Evolutionary conservation across 2,329 filamentous ascomycete species (phyloP), one percentile per base, ranked within the genome.

Genomic region (Diplodia intermedia): DNA sequence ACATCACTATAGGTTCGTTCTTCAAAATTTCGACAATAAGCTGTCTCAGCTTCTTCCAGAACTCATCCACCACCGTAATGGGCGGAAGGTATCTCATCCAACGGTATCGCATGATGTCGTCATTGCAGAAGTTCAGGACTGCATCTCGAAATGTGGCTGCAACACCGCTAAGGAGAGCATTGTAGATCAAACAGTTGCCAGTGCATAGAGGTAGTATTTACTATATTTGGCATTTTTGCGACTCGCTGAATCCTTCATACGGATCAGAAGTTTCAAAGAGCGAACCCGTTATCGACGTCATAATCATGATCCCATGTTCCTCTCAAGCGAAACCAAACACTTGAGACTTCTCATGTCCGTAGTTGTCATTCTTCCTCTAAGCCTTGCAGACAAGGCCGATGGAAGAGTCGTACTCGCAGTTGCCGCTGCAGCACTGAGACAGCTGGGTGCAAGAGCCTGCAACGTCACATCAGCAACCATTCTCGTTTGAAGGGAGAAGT

Each of bases 401-500:
- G 18, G 29, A 38, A 4, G 54, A 56, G 31, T 56, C 54, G 61
- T 65, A 65, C 61, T 26, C 12, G 61, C 61, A 65, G 49, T 65
- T 65, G 2, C 61, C 61, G 14, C 61, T 65, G 49, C 49, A 65
- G 61, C 61, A 65, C 26, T 53, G 31, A 4, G 9, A 6, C 29
- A 63, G 23, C 43, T 63, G 54, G 14, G 54, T 63, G 38, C 47
- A 63, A 20, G 47, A 31, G 20, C 57, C 56, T 61, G 7, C 20
- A 3, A 14, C 33, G 20, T 6, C 7, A 43, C 18, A 1, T 60
- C 9, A 60, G 36, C 33, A 40, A 8, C 33, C 18, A 26, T 26
- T 26, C 23, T 26, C 23, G 23, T 26, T 26, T 26, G 23, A 26
- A 26, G 23, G 23, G 3, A 20, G 15, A n/a, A n/a, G 0, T 20